Evolutionary conservation across 768 basidiomycete genomes (phyloP).

Genomic region (Tubosaeta sp.): DNA sequence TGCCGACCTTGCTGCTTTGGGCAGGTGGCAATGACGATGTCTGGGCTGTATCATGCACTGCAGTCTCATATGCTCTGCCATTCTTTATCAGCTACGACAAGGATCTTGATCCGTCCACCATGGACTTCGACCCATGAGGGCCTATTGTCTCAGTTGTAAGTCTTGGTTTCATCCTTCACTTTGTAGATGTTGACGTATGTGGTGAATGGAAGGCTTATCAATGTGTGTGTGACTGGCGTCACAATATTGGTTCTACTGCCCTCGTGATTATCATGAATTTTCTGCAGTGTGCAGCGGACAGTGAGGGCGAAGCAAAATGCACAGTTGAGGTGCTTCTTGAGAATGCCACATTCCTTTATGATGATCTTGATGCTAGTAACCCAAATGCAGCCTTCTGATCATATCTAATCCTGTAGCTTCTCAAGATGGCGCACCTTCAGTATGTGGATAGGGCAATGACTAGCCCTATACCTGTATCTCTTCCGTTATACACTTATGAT

Average conservation of each 20-base stretch:
- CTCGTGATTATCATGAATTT: conserved; percentile 2
- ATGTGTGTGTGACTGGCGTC: conserved; percentile 3
- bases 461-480: neutral
- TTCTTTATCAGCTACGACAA: neutral
- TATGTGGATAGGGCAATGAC: neutral
- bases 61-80: neutral
- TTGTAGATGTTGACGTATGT: neutral
- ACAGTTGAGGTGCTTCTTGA: conserved; percentile 3
- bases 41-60: neutral
- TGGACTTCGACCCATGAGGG: neutral
- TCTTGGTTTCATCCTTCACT: neutral
- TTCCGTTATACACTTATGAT: neutral
- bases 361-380: neutral
- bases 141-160: neutral
- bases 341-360: neutral
- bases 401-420: neutral
- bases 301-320: neutral
- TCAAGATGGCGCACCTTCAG: neutral
- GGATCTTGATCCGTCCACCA: neutral
- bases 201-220: neutral
- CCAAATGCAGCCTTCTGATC: neutral
- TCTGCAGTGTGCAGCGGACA: neutral
- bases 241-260: conserved; percentile 2
- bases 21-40: neutral
- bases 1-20: neutral